Evolutionary conservation across 179 eudicot genomes (phyloP).

Genomic region (Nepenthes alata): DNA sequence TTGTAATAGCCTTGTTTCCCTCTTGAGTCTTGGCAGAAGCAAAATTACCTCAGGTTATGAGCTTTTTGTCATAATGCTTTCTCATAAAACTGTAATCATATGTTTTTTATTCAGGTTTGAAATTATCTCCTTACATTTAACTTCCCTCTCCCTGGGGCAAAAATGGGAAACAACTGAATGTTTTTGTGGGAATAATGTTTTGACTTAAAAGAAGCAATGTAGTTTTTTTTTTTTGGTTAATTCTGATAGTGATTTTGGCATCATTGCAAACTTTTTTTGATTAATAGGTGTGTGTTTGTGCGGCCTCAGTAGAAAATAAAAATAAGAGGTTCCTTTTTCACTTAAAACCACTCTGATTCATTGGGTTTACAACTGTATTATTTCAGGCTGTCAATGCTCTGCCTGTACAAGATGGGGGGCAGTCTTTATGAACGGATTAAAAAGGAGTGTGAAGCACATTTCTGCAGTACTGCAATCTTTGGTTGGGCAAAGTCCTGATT

Average conservation of each 20-base stretch:
- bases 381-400: slow-evolving; percentile 84
- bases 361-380: not conserved
- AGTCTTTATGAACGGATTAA: slow-evolving; percentile 79
- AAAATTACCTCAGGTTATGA: no score
- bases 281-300: not conserved
- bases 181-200: no score
- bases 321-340: not conserved
- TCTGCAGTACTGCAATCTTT: slow-evolving; percentile 57
- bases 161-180: no score
- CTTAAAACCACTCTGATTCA: not conserved
- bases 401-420: slow-evolving; percentile 89
- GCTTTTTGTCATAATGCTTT: no score
- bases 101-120: no score
- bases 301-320: not conserved
- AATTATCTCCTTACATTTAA: no score
- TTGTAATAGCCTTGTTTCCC: no score
- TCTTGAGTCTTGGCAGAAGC: no score
- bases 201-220: no score
- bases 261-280: not conserved
- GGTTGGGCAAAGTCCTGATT: slow-evolving; percentile 91
- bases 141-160: no score
- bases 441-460: slow-evolving; percentile 78
- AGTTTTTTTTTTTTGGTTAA: slow-evolving; percentile 25
- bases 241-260: not conserved
- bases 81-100: no score